Conservation (phyloP, 352 stramenopile genomes). For the Pythium aphanidermatum region DNA sequence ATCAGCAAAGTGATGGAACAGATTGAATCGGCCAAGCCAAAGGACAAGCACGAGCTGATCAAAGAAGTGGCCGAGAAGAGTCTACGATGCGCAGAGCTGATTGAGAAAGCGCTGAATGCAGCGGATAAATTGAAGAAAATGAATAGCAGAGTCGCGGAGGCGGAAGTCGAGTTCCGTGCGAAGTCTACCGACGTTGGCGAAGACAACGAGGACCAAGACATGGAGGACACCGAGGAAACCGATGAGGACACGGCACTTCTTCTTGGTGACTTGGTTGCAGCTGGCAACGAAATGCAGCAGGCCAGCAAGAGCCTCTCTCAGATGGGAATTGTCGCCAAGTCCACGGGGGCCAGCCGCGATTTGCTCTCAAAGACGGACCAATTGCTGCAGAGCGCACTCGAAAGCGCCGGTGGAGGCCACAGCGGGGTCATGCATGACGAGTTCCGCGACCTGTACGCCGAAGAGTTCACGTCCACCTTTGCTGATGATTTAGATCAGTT, state of each 20-base stretch:
- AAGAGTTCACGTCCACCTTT: slow-evolving; percentile 80
- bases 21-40: slow-evolving; percentile 15
- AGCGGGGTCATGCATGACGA: slow-evolving; percentile 29
- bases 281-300: slow-evolving; percentile 40
- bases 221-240: slow-evolving; percentile 31
- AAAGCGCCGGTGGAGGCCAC: slow-evolving; percentile 14
- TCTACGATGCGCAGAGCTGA: slow-evolving; percentile 68
- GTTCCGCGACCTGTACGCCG: slow-evolving; percentile 79
- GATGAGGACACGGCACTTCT: slow-evolving; percentile 39
- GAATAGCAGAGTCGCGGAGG: slow-evolving; percentile 32
- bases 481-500: slow-evolving; percentile 81
- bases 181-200: slow-evolving; percentile 10
- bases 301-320: slow-evolving; percentile 40
- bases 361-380: slow-evolving; percentile 43
- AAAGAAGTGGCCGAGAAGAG: slow-evolving; percentile 41
- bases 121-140: slow-evolving; percentile 38
- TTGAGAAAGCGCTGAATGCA: slow-evolving; percentile 58
- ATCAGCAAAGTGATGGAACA: slow-evolving; percentile 21
- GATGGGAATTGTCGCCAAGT: slow-evolving; percentile 44
- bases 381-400: slow-evolving; percentile 27
- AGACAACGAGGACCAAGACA: slow-evolving; percentile 26
- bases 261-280: slow-evolving; percentile 52
- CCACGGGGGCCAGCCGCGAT: slow-evolving; percentile 40
- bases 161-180: slow-evolving; percentile 16
- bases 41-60: slow-evolving; percentile 36